Conservation (phyloP, 2,329 filamentous ascomycete genomes). For the Incumbomyces delicatus region DNA sequence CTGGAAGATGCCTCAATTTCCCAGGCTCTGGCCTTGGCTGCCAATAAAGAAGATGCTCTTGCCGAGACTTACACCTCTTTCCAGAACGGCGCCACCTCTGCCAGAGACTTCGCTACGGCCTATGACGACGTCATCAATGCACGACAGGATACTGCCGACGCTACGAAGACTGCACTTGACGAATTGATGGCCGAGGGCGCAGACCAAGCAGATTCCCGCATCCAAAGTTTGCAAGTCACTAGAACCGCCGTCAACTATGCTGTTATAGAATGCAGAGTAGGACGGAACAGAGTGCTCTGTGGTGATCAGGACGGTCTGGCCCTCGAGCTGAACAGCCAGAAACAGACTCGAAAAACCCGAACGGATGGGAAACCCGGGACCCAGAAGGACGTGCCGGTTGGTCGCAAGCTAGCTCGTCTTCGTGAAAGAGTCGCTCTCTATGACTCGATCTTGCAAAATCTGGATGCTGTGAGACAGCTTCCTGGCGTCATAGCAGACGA, state of each 20-base stretch:
- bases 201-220: conserved; percentile 68
- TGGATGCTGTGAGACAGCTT: conserved; percentile 81
- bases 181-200: conserved; percentile 77
- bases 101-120: conserved; percentile 65
- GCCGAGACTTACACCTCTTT: conserved; percentile 18
- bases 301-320: conserved; percentile 70
- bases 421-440: conserved; percentile 84
- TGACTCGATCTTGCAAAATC: conserved; percentile 79
- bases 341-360: conserved; percentile 45
- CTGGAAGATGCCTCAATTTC: conserved; percentile 92
- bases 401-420: conserved; percentile 66
- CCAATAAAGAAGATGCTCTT: conserved; percentile 44
- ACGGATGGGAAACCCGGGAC: conserved; percentile 38
- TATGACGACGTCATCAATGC: conserved; percentile 87
- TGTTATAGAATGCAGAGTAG: conserved; percentile 88
- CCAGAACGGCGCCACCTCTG: conserved; percentile 27
- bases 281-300: conserved; percentile 79
- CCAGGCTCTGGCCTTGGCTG: conserved; percentile 64
- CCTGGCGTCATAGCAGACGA: conserved; percentile 81
- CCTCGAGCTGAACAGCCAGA: conserved; percentile 35
- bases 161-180: conserved; percentile 85
- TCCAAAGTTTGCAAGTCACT: conserved; percentile 89
- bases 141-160: conserved; percentile 88
- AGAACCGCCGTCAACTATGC: conserved; percentile 90
- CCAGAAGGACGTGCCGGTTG: conserved; percentile 55